Conservation (phyloP, 164 flowering plant genomes). For the Dillenia turbinata region DNA sequence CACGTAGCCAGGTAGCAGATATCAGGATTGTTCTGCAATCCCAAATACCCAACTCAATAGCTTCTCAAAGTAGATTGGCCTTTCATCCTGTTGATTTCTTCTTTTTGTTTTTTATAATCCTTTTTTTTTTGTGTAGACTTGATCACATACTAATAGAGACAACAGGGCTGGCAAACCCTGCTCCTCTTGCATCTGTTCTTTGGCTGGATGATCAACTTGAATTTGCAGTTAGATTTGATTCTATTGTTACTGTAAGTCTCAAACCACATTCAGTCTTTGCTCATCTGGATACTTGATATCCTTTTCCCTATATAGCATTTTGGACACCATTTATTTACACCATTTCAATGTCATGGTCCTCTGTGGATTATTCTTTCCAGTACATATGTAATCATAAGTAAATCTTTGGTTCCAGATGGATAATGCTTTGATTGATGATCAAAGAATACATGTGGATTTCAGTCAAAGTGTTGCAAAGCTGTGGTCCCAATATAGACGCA, state of each 20-base stretch:
- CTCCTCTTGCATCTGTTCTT: slow-evolving; percentile 93
- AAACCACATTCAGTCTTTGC: background rate
- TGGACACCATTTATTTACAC: too few species aligned
- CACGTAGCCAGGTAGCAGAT: too few species aligned
- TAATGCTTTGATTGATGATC: slow-evolving; percentile 93
- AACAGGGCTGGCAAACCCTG: slow-evolving; percentile 94
- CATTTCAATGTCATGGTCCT: too few species aligned
- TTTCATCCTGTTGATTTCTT: too few species aligned
- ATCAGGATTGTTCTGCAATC: too few species aligned
- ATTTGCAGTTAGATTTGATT: slow-evolving; percentile 82
- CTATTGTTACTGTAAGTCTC: slow-evolving; percentile 77
- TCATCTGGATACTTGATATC: too few species aligned
- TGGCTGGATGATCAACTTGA: slow-evolving; percentile 99
- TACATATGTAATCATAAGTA: too few species aligned
- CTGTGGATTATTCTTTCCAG: too few species aligned
- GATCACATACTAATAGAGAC: slow-evolving; percentile 96
- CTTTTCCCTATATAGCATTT: too few species aligned
- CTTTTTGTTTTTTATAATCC: slow-evolving; percentile 8
- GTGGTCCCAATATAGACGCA: slow-evolving; percentile 80
- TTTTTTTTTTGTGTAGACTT: slow-evolving; percentile 42
- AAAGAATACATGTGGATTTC: slow-evolving; percentile 95
- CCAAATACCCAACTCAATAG: background rate
- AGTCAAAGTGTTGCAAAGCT: slow-evolving; percentile 95
- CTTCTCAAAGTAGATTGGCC: background rate
- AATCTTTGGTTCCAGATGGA: slow-evolving; percentile 59